Evolutionary conservation across 176 grass and related monocot species (phyloP).

Genomic region (Juncus inflexus): DNA sequence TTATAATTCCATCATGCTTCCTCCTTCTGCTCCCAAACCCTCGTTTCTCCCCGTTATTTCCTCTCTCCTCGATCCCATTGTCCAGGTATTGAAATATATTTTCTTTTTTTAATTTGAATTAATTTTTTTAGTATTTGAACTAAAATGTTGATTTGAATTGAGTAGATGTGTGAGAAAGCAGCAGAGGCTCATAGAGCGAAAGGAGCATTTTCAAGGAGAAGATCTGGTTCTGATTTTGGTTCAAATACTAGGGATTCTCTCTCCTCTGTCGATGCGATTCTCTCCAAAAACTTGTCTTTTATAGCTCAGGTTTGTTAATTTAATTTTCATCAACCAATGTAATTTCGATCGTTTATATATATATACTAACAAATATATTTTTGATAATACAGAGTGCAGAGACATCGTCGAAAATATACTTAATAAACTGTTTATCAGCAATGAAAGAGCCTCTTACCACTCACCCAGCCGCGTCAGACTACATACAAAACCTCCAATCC

Average conservation of each 20-base stretch:
- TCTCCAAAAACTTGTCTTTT: constrained; percentile 64
- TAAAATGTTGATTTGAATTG: constrained; percentile 21
- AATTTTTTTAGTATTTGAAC: neutral
- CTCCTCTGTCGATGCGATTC: constrained; percentile 79
- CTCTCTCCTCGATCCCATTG: constrained; percentile 86
- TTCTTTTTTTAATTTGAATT: neutral
- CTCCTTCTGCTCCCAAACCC: constrained; percentile 77
- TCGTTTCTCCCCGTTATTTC: constrained; percentile 85
- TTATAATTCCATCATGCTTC: constrained; percentile 89
- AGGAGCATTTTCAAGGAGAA: constrained; percentile 64
- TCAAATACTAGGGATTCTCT: constrained; percentile 72
- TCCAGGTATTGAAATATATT: constrained; percentile 56
- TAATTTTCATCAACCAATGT: neutral
- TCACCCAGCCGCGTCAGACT: constrained; percentile 63
- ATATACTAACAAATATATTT: neutral
- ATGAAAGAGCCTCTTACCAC: constrained; percentile 74
- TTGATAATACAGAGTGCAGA: constrained; percentile 56
- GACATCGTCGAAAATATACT: constrained; percentile 73
- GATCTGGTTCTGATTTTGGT: constrained; percentile 66
- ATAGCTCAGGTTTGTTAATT: constrained; percentile 57
- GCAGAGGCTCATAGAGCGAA: constrained; percentile 89
- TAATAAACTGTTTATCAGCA: constrained; percentile 96
- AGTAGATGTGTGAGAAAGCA: constrained; percentile 91
- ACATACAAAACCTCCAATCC: constrained; percentile 51
- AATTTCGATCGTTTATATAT: neutral